Conservation (phyloP, 768 basidiomycete species). For the Trametes cinnabarina region DNA sequence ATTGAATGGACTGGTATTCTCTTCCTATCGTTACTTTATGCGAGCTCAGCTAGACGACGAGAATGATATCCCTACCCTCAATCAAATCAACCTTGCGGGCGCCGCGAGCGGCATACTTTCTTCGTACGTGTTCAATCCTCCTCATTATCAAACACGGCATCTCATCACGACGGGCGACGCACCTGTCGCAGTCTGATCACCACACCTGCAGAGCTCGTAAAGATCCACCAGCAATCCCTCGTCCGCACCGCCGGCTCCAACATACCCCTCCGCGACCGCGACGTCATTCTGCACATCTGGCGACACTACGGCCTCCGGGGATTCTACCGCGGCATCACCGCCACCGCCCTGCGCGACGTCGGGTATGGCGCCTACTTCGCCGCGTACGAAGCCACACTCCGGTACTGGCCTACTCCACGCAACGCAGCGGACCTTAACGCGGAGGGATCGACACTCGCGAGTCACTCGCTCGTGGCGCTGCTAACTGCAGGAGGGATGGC, state of each 20-base stretch:
- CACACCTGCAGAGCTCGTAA: slow-evolving; percentile 83
- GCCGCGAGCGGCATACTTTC: slow-evolving; percentile 75
- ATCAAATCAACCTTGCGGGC: slow-evolving; percentile 76
- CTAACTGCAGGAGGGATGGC: slow-evolving; percentile 76
- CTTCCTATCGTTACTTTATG: slow-evolving; percentile 79
- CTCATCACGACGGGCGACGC: background rate
- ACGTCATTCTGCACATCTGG: slow-evolving; percentile 57
- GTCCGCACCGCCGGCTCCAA: slow-evolving; percentile 14
- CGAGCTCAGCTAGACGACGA: slow-evolving; percentile 54
- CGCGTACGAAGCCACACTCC: slow-evolving; percentile 63
- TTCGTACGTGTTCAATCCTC: slow-evolving; percentile 64
- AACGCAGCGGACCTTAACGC: slow-evolving; percentile 36
- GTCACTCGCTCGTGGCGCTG: slow-evolving; percentile 53
- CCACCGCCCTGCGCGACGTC: slow-evolving; percentile 73
- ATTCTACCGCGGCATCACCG: slow-evolving; percentile 72
- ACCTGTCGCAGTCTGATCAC: slow-evolving; percentile 56
- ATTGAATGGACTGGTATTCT: slow-evolving; percentile 85
- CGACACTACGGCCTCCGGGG: slow-evolving; percentile 56
- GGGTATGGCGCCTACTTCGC: slow-evolving; percentile 86
- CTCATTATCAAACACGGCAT: background rate
- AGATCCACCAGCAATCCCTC: slow-evolving; percentile 76
- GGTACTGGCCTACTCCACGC: slow-evolving; percentile 39
- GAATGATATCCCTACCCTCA: slow-evolving; percentile 55
- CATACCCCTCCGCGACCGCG: slow-evolving; percentile 35
- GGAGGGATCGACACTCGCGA: slow-evolving; percentile 35